Base-by-base conservation (phyloP, 2,329 filamentous ascomycete genomes). In the Fusarium mangiferae region DNA sequence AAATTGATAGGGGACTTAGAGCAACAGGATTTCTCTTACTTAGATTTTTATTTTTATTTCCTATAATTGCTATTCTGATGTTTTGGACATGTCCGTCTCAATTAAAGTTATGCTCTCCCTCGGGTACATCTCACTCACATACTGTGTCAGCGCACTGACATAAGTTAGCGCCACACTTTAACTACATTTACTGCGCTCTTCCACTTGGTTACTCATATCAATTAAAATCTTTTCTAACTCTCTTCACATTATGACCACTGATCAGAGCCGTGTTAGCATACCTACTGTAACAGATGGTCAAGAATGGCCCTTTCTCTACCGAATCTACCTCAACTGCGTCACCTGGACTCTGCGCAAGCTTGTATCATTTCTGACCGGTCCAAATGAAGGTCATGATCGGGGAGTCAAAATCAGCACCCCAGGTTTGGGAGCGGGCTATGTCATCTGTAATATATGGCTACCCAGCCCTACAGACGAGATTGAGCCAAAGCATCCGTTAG, bases 351-450 rank as follows among this genome's bases (percentile, higher is more conserved):
- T 49, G 14, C 28, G 28, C 28, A 33, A n/a, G 11, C 22, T 49
- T 9, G 22, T 33, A n/a, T n/a, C 22, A 6, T 5, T 30, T 17
- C 5, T 33, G 10, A 33, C 28, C 3, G 46, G 46, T 3, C 46
- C 20, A 8, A 33, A 49, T 33, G 46, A 49, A 5, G 46, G 22
- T n/a, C 46, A 49, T 33, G 28, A 49, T 13, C 20, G 3, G 0
- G 14, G n/a, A 30, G 22, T n/a, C 10, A 49, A n/a, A 2, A 6
- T 33, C 20, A 5, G 0, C 10, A 49, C 46, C 7, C 28, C 28
- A 0, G 28, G 28, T 2, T 6, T n/a, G 0, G 46, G 46, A 4
- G 14, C 20, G 0, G 46, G 46, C 1, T 1, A 49, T 9, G 28
- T 49, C 12, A n/a, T 49, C 1, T 49, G 28, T 1, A 49, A 30